Percentiles rank a stretch among this genome's conserved stretches.
phyloP scores from a whole-genome alignment of 2,329 filamentous ascomycete species.

The Phyllosticta paracitricarpa region DNA sequence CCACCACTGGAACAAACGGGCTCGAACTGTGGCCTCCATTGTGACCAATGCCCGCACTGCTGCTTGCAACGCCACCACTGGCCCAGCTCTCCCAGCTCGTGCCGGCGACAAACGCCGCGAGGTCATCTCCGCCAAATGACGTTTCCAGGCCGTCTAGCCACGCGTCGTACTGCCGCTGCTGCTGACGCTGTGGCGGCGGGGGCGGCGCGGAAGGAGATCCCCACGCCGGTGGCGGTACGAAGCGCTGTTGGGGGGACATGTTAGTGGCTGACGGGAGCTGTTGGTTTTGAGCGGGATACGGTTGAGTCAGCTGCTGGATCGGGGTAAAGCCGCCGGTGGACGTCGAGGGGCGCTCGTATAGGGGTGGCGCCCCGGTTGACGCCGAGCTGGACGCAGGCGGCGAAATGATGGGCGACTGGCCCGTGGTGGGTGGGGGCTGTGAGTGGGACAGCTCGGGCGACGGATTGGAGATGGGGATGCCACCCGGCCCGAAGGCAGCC shows the following conservation, averaged over 20 bases:
- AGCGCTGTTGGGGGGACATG: conserved; percentile 6
- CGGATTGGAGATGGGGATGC: conserved; percentile 9
- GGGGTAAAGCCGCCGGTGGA: conserved; percentile 2
- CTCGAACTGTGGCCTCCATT: not conserved
- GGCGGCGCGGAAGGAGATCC: not conserved
- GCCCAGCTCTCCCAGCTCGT: conserved; percentile 25
- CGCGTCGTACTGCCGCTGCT: conserved; percentile 13
- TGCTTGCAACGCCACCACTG: conserved; percentile 9
- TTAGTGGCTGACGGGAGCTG: not conserved
- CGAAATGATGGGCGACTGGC: conserved; percentile 6
- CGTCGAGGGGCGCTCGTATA: conserved; percentile 5
- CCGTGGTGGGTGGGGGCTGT: conserved; percentile 3
- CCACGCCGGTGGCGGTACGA: not conserved
- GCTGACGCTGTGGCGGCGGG: conserved; percentile 2
- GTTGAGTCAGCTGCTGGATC: not conserved
- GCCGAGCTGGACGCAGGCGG: conserved; percentile 9
- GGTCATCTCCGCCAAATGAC: conserved; percentile 29
- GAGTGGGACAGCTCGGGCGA: conserved; percentile 5
- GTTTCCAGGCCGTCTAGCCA: conserved; percentile 29
- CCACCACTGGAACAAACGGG: not conserved
- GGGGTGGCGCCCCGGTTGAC: conserved; percentile 1
- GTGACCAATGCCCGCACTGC: conserved; percentile 9
- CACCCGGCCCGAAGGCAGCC: conserved; percentile 6
- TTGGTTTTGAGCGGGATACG: not conserved
- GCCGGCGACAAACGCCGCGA: conserved; percentile 31